Evolutionary conservation across 176 grass and related monocot species (phyloP).

Genomic region (Phragmites australis): DNA sequence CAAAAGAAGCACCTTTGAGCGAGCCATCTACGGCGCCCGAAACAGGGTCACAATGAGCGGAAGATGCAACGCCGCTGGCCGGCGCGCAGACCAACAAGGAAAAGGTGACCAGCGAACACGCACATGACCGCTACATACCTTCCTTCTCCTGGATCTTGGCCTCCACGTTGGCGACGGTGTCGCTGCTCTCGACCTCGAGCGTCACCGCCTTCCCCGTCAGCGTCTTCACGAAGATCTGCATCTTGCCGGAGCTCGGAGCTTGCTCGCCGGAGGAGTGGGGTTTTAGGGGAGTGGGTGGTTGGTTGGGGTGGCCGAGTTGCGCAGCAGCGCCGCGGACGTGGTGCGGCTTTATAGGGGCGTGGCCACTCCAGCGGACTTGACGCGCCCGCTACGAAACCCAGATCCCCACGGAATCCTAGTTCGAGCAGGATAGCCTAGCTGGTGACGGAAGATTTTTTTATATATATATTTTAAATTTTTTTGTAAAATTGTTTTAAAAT

Average conservation of each 20-base stretch:
- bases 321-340: background rate
- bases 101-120: background rate
- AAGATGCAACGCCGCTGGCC: background rate
- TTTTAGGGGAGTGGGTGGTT: background rate
- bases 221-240: conserved; percentile 69
- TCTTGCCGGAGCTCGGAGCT: background rate
- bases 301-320: background rate
- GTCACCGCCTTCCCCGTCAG: conserved; percentile 72
- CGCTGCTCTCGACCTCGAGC: conserved; percentile 71
- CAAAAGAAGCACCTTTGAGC: background rate
- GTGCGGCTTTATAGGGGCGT: background rate
- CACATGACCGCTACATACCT: background rate
- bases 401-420: background rate
- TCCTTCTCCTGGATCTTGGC: conserved; percentile 70
- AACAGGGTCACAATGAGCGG: too few relatives aligned
- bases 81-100: background rate
- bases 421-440: too few relatives aligned
- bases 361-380: background rate
- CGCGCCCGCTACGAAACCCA: background rate
- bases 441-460: too few relatives aligned
- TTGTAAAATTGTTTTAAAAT: too few relatives aligned
- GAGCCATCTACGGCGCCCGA: background rate
- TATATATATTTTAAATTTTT: too few relatives aligned
- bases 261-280: background rate
- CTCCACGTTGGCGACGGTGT: conserved; percentile 70